A percentile compares a stretch with the other conserved stretches of the same genome.
Conservation (phyloP, 768 basidiomycete genomes). For the Tylopilus subfusipes region DNA sequence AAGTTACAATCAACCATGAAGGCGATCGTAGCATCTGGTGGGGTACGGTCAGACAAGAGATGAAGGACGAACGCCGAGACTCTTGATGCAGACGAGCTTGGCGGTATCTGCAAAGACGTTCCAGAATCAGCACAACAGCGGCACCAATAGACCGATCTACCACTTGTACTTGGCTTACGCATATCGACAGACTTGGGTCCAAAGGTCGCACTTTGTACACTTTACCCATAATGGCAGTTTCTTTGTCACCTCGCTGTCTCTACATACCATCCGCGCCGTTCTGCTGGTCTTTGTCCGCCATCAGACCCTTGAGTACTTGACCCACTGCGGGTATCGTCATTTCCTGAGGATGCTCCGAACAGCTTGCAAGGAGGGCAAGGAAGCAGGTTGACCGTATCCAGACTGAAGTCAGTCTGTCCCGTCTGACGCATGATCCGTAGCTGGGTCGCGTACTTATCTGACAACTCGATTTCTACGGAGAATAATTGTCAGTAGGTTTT, state of each 20-base stretch:
- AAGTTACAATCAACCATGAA: too few relatives aligned
- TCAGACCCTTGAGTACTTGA: conserved; percentile 88
- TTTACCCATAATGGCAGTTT: conserved; percentile 81
- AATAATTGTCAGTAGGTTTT: conserved; percentile 46
- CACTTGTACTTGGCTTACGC: conserved; percentile 90
- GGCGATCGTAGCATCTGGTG: too few relatives aligned
- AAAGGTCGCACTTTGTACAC: too few relatives aligned
- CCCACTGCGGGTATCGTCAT: conserved; percentile 97
- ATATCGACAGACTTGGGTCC: conserved; percentile 84
- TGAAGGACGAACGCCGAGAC: too few relatives aligned
- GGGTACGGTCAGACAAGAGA: too few relatives aligned
- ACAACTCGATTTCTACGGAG: conserved; percentile 71
- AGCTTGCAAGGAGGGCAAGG: conserved; percentile 84
- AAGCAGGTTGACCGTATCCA: conserved; percentile 82
- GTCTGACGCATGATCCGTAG: too few relatives aligned
- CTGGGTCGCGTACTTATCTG: too few relatives aligned
- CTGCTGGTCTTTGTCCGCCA: conserved; percentile 82
- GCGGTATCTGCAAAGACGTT: conserved; percentile 74
- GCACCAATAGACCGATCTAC: conserved; percentile 38
- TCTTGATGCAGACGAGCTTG: too few relatives aligned
- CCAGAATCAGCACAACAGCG: background rate
- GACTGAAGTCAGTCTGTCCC: conserved; percentile 88
- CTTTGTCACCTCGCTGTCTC: conserved; percentile 72
- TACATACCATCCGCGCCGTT: conserved; percentile 71
- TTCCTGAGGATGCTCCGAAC: conserved; percentile 93